phyloP scores from a whole-genome alignment of 2,329 filamentous ascomycete genomes.

The Aspergillus tubingensis region DNA sequence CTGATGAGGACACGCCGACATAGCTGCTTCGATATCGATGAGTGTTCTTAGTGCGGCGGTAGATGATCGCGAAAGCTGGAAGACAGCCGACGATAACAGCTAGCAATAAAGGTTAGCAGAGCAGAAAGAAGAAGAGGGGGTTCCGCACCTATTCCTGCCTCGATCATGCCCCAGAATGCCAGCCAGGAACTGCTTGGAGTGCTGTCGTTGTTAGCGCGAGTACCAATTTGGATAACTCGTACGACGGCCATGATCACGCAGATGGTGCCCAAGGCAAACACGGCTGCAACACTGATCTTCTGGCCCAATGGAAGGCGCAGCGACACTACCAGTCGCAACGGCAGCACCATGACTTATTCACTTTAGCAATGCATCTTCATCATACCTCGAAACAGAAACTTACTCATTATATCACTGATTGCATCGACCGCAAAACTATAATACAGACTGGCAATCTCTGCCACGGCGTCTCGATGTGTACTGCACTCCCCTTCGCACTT shows the following conservation, averaged over 20 bases:
- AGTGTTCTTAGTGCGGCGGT: neutral
- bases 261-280: slow-evolving; percentile 2
- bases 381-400: neutral
- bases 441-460: neutral
- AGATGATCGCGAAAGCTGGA: neutral
- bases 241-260: neutral
- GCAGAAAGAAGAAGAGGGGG: neutral
- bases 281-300: neutral
- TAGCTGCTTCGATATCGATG: neutral
- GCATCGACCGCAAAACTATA: neutral
- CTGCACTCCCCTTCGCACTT: neutral
- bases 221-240: neutral
- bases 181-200: neutral
- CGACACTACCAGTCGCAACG: neutral
- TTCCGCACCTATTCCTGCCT: neutral
- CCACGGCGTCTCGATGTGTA: neutral
- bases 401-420: neutral
- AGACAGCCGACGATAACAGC: neutral
- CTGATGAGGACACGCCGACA: neutral
- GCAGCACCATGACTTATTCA: neutral
- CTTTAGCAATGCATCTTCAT: neutral
- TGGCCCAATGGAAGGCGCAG: neutral
- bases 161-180: slow-evolving; percentile 1
- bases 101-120: neutral
- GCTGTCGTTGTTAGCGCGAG: neutral